Evolutionary conservation across 345 rosid species (phyloP).

Genomic region (Eucalyptus marginata): DNA sequence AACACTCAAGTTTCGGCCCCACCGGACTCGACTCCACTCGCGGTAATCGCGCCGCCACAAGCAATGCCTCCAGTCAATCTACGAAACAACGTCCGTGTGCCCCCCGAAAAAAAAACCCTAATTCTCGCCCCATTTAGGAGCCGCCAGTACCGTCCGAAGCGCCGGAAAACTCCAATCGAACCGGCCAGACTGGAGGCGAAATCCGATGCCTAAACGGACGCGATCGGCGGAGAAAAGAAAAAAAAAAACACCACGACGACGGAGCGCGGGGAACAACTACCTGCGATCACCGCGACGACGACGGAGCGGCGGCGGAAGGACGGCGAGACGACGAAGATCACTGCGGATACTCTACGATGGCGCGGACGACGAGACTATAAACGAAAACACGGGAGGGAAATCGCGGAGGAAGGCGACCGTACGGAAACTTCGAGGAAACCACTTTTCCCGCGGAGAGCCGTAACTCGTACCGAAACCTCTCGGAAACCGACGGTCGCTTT

Average conservation of each 20-base stretch:
- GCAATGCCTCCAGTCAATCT: neutral
- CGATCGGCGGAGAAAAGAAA: neutral
- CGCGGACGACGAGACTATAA: neutral
- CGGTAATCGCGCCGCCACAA: neutral
- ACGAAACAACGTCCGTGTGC: neutral
- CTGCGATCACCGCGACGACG: neutral
- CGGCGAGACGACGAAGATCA: neutral
- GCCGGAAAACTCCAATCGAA: neutral
- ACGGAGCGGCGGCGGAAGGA: neutral
- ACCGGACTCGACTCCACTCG: neutral
- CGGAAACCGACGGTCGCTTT: neutral
- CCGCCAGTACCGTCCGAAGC: neutral
- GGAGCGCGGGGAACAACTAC: neutral
- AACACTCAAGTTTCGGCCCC: neutral
- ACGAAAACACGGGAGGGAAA: neutral
- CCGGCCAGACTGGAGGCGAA: neutral
- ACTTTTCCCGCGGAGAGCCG: neutral
- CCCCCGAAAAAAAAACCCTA: neutral
- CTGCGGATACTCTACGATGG: neutral
- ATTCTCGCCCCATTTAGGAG: neutral
- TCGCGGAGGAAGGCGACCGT: neutral
- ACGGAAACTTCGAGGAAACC: neutral
- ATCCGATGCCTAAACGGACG: neutral
- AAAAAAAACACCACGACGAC: neutral
- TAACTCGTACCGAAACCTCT: neutral